Conservation (phyloP, 495 filamentous ascomycete species). For the Aspergillus bertholletiae region DNA sequence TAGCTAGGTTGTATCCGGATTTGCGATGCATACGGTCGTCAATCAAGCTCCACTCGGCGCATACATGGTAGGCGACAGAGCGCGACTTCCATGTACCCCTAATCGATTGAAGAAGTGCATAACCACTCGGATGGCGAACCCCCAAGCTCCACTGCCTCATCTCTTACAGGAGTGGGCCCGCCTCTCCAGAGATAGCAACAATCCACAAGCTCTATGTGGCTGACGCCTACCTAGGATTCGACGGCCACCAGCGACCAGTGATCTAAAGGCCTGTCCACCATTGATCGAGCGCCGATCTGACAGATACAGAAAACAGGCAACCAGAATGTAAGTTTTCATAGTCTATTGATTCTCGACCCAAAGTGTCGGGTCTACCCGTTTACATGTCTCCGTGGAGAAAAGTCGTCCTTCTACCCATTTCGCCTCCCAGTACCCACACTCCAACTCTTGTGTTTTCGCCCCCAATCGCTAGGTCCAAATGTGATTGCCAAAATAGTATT, state of each 20-base stretch:
- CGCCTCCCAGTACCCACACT: neutral
- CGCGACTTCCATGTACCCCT: neutral
- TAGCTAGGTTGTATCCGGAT: neutral
- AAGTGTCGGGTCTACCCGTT: neutral
- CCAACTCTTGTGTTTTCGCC: too few species aligned
- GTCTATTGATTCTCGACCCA: neutral
- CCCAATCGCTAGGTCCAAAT: too few species aligned
- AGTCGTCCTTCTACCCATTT: neutral
- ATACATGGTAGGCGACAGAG: neutral
- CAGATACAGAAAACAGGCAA: neutral
- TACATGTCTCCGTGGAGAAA: neutral
- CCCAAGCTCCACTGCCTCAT: neutral
- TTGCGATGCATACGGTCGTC: neutral
- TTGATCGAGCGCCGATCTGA: neutral
- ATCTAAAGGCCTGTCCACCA: neutral
- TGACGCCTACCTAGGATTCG: neutral
- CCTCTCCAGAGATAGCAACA: neutral
- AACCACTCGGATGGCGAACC: neutral
- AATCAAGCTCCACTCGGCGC: neutral
- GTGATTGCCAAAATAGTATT: neutral
- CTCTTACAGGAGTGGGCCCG: neutral
- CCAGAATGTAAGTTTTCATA: neutral
- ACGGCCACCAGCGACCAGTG: neutral
- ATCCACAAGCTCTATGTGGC: neutral
- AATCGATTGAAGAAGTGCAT: neutral